Conservation (phyloP, 177 flowering plant genomes). For the Telopea speciosissima region DNA sequence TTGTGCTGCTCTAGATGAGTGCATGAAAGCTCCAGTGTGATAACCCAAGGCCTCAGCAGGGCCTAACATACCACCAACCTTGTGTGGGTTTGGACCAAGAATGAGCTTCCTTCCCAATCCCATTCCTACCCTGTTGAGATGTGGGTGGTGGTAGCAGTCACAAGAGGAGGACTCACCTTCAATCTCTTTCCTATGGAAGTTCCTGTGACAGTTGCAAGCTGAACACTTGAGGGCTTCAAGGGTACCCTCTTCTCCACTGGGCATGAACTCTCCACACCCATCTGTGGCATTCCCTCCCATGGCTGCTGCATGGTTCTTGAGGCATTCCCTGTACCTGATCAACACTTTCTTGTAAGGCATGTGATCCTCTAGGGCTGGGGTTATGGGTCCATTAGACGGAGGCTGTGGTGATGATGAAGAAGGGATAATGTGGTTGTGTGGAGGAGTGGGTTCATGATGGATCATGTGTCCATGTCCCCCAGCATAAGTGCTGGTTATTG, state of each 20-base stretch:
- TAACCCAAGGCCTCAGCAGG: conserved; percentile 37
- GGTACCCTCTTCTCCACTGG: conserved; percentile 64
- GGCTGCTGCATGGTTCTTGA: conserved; percentile 84
- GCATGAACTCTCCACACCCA: conserved; percentile 94
- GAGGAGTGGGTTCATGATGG: conserved; percentile 34
- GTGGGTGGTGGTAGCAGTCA: conserved; percentile 26
- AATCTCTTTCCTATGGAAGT: conserved; percentile 72
- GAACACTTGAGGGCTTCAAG: conserved; percentile 74
- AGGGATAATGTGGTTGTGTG: conserved; percentile 36
- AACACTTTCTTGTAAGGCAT: conserved; percentile 34
- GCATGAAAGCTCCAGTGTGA: conserved; percentile 30
- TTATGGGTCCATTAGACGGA: conserved; percentile 33
- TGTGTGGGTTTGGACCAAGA: conserved; percentile 48
- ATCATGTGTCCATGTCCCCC: conserved; percentile 34
- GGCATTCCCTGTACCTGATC: conserved; percentile 69
- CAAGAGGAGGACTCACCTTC: conserved; percentile 37
- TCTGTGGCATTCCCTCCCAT: conserved; percentile 85
- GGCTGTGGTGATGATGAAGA: conserved; percentile 33
- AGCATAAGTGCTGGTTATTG: conserved; percentile 43
- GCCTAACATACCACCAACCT: conserved; percentile 16
- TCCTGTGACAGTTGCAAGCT: conserved; percentile 82
- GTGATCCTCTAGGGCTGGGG: conserved; percentile 24
- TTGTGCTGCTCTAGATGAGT: conserved; percentile 30
- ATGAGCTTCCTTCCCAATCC: conserved; percentile 35
- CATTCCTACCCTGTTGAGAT: conserved; percentile 20